Percentiles rank a stretch among this genome's conserved stretches.
Evolutionary conservation across 2,329 filamentous ascomycete species (phyloP).

Genomic region (Cladosporium sp.): DNA sequence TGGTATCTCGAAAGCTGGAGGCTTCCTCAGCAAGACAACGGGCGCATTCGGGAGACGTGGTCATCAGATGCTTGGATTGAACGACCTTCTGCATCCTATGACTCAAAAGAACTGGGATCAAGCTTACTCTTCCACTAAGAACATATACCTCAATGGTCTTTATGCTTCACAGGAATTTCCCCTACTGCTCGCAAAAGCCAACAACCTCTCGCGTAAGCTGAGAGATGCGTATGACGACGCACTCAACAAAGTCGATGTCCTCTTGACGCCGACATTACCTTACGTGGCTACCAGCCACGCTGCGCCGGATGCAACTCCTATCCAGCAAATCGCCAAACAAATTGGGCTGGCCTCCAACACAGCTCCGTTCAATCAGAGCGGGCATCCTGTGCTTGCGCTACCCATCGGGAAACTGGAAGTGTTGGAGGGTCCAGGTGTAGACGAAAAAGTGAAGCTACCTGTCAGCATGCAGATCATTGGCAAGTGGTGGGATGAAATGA

Average conservation of each 20-base stretch:
- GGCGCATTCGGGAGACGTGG: conserved; percentile 49
- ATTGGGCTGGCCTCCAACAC: conserved; percentile 61
- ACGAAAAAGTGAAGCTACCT: conserved; percentile 34
- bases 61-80: conserved; percentile 54
- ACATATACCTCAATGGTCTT: conserved; percentile 56
- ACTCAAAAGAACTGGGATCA: conserved; percentile 54
- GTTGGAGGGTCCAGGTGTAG: conserved; percentile 48
- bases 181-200: conserved; percentile 50
- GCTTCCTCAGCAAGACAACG: conserved; percentile 47
- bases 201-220: conserved; percentile 48
- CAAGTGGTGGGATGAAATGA: conserved; percentile 54
- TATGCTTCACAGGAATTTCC: conserved; percentile 52
- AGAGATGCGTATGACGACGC: conserved; percentile 50
- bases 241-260: conserved; percentile 46
- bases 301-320: conserved; percentile 42
- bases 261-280: conserved; percentile 53
- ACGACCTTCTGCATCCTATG: conserved; percentile 44
- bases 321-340: conserved; percentile 52
- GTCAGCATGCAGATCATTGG: conserved; percentile 40
- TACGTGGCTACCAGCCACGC: conserved; percentile 51
- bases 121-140: conserved; percentile 57
- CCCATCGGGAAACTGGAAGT: conserved; percentile 49
- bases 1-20: conserved; percentile 44
- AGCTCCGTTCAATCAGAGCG: conserved; percentile 54
- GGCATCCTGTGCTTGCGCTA: conserved; percentile 52